Base-by-base conservation (phyloP, 148 eudicot species). In the Spergularia marina region DNA sequence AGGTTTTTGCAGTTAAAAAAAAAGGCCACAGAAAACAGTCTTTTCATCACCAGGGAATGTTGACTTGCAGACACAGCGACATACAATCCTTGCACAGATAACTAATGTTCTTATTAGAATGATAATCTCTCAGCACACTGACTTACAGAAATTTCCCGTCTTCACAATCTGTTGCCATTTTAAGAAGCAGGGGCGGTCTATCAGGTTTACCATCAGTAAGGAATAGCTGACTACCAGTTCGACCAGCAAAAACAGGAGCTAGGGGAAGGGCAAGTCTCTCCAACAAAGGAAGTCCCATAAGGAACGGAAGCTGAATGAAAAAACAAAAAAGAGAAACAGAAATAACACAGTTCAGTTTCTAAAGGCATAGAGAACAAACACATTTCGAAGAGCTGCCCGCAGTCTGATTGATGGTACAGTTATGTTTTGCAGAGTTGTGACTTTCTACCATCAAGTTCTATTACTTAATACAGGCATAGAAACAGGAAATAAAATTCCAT, bases 141-240 rank as follows among this genome's bases (percentile, higher is more conserved):
- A 87, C 97, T 84, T 77, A 92, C 99, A 95, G 83, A 72, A 91
- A 95, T 74, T 86, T 87, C 52, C 88, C 86, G 53, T 90, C 99
- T 74, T 85, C 91, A 84, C 90, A 85, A 79, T 95, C 92, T 11
- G 94, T 87, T 66, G 99, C 85, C 99, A 95, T 95, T 77, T 92
- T 84, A 53, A 95, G 70, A 72, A 95, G 90, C 76, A 95, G 96
- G 58, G 99, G 99, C 47, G 99, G 91, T 81, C 78, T 87, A 68
- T 85, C 70, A 67, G 99, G 81, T 81, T 88, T 86, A 53, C 97
- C 98, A 85, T 95, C 99, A 68, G 98, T 95, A 65, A 95, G 94
- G 77, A 92, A 95, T 47, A 95, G 86, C 82, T 95, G 99, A 60
- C 92, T 92, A 70, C 99, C 99, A 56, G 98, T 92, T 79, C 88